A percentile compares a stretch with the other conserved stretches of the same genome.
These are phyloP conservation scores for Globisporangium heterothallicum DNA, from an alignment of 352 stramenopile genomes.

Conservation along the genomic window DNA sequence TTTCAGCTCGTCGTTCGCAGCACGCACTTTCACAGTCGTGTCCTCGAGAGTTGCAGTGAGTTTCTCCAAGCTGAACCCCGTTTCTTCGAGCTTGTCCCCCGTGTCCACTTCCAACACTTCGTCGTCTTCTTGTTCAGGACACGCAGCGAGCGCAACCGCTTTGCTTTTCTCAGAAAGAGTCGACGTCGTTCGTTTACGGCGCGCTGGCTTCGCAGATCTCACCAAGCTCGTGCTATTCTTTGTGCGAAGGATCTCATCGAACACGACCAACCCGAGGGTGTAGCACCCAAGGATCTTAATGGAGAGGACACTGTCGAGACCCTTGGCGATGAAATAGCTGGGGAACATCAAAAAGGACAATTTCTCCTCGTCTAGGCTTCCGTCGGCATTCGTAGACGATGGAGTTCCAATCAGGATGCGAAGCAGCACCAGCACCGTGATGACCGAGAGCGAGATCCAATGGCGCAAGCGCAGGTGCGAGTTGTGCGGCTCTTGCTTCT, in stretches of 20 bases:
- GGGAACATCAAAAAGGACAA: background rate
- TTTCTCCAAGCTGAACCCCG: conserved; percentile 41
- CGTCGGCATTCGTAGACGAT: background rate
- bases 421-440: conserved; percentile 28
- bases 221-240: conserved; percentile 9
- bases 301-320: conserved; percentile 43
- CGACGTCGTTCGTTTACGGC: background rate
- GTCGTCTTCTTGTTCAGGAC: conserved; percentile 32
- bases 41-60: conserved; percentile 34
- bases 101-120: conserved; percentile 51
- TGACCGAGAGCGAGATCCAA: conserved; percentile 31
- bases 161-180: background rate
- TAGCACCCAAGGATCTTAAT: conserved; percentile 47
- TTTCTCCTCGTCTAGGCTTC: background rate
- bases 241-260: conserved; percentile 34
- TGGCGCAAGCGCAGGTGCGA: conserved; percentile 53
- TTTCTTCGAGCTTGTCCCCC: conserved; percentile 32
- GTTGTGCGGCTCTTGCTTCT: conserved; percentile 7
- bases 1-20: conserved; percentile 31
- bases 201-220: background rate
- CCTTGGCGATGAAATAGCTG: conserved; percentile 18
- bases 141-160: background rate
- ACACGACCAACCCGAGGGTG: conserved; percentile 41
- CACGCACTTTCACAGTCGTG: conserved; percentile 24
- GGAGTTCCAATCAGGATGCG: conserved; percentile 22